Conservation (phyloP, 2,329 filamentous ascomycete species). For the Sporothrix brasiliensis region DNA sequence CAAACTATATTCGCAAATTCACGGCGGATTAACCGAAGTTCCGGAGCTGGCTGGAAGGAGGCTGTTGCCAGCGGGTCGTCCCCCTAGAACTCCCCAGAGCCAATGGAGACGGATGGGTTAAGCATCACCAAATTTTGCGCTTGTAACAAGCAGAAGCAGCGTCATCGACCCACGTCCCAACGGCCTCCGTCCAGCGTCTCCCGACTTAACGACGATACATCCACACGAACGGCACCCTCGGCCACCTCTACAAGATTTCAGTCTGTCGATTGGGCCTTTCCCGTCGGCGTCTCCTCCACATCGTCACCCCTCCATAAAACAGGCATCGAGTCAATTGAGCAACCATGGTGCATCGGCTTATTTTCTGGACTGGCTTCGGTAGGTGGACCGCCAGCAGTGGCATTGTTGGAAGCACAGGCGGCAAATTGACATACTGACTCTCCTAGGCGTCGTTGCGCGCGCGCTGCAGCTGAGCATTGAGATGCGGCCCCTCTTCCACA, state of each 20-base stretch:
- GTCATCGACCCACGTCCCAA: constrained; percentile 16
- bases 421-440: background rate
- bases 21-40: constrained; percentile 19
- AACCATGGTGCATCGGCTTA: constrained; percentile 65
- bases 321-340: constrained; percentile 8
- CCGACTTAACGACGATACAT: constrained; percentile 13
- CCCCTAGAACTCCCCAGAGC: constrained; percentile 21
- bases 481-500: constrained; percentile 92
- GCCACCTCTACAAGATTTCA: background rate
- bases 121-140: constrained; percentile 34
- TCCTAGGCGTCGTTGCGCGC: constrained; percentile 80
- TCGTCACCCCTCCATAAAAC: background rate
- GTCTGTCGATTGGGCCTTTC: background rate
- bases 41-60: constrained; percentile 13
- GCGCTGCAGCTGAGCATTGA: constrained; percentile 98
- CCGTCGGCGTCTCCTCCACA: background rate
- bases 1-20: background rate
- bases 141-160: background rate
- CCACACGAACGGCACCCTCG: background rate
- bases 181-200: background rate
- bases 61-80: background rate
- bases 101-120: constrained; percentile 35
- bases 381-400: constrained; percentile 46
- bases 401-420: background rate
- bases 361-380: constrained; percentile 94